These are phyloP conservation scores for Fragaria nilgerrensis DNA, from an alignment of 306 rosid genomes.

Conservation along the genomic window DNA sequence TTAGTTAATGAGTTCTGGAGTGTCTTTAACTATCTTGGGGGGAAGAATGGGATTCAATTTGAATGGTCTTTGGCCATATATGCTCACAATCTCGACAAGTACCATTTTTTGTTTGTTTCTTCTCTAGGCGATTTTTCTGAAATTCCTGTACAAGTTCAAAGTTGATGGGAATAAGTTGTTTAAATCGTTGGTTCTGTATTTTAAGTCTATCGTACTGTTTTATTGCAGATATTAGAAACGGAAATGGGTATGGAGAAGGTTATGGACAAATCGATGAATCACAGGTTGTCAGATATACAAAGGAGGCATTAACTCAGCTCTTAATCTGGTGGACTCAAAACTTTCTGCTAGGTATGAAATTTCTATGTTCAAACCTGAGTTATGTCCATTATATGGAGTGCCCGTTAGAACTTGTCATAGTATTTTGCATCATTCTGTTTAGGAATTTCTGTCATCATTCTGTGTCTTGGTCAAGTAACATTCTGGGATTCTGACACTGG, in stretches of 20 bases:
- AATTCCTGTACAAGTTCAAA: no score
- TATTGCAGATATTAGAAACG: slow-evolving; percentile 59
- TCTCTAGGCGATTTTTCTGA: no score
- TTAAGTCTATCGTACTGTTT: background rate
- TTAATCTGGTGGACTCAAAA: slow-evolving; percentile 52
- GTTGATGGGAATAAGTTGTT: background rate
- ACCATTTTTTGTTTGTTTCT: background rate
- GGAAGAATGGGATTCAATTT: background rate
- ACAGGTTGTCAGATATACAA: slow-evolving; percentile 46
- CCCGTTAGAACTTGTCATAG: background rate
- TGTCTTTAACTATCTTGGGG: background rate
- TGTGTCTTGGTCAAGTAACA: background rate
- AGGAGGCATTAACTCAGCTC: slow-evolving; percentile 69
- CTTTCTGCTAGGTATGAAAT: slow-evolving; percentile 51
- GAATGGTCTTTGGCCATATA: background rate
- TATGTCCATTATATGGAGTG: background rate
- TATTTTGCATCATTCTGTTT: background rate
- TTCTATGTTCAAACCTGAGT: background rate
- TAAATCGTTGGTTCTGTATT: background rate
- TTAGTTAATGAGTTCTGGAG: background rate
- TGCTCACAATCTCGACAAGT: no score
- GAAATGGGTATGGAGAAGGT: slow-evolving; percentile 50
- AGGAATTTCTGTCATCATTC: no score
- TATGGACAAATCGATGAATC: slow-evolving; percentile 52
- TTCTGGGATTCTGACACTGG: background rate